phyloP scores from a whole-genome alignment of 2,329 filamentous ascomycete species.

The Anthostomella pinea region DNA sequence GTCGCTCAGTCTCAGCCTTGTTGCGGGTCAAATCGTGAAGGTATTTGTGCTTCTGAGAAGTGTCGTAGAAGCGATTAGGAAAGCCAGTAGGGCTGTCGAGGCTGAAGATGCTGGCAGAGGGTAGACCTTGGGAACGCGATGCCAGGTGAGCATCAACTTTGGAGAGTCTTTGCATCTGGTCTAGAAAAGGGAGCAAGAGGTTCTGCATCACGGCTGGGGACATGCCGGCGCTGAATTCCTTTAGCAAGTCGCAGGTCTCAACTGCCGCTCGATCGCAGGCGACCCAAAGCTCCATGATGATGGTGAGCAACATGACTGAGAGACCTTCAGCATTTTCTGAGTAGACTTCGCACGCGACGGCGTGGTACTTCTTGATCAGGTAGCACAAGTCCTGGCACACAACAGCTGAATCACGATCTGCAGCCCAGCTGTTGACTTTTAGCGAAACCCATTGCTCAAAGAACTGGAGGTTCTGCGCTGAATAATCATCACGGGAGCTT shows the following conservation, averaged over 20 bases:
- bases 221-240: slow-evolving; percentile 13
- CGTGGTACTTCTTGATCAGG: slow-evolving; percentile 6
- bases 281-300: slow-evolving; percentile 12
- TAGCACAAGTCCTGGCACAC: slow-evolving; percentile 1
- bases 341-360: slow-evolving; percentile 2
- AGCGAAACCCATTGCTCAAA: slow-evolving; percentile 48
- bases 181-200: slow-evolving; percentile 4
- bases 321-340: slow-evolving; percentile 7
- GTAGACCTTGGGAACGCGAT: neutral
- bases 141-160: slow-evolving; percentile 2
- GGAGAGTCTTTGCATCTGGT: slow-evolving; percentile 7
- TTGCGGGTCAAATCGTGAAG: no score
- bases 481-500: neutral
- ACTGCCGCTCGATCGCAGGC: slow-evolving; percentile 5
- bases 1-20: no score
- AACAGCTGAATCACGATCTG: neutral
- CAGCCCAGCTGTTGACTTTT: slow-evolving; percentile 4
- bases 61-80: no score
- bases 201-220: slow-evolving; percentile 28
- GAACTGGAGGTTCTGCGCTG: slow-evolving; percentile 28
- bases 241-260: slow-evolving; percentile 11
- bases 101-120: neutral
- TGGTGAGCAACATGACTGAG: slow-evolving; percentile 10
- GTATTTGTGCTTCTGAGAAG: no score
- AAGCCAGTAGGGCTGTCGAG: no score